These are phyloP conservation scores for Argentina anserina DNA, from an alignment of 306 rosid species.

Conservation along the genomic window DNA sequence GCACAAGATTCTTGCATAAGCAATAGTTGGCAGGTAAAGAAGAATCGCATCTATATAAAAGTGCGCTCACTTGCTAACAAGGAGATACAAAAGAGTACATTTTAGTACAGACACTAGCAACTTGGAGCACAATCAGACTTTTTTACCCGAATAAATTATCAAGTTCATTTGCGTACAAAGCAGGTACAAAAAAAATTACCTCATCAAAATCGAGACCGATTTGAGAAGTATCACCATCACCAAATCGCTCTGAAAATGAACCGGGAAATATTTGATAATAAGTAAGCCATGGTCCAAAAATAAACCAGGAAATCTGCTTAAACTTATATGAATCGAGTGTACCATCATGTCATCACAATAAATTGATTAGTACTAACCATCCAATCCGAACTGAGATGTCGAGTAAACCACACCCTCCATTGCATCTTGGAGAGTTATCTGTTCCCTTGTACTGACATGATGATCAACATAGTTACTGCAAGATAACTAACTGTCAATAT, in stretches of 20 bases:
- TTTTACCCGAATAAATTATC: not conserved
- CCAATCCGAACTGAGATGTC: constrained; percentile 96
- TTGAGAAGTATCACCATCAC: constrained; percentile 98
- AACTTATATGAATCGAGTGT: not conserved
- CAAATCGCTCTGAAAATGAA: constrained; percentile 78
- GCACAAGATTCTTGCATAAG: not conserved
- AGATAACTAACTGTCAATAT: constrained; percentile 31
- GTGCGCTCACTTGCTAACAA: not conserved
- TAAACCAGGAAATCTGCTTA: too few species aligned
- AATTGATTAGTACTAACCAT: constrained; percentile 56
- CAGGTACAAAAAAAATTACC: constrained; percentile 43
- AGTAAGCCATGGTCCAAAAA: not conserved
- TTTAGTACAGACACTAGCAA: not conserved
- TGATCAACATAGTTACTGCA: constrained; percentile 96
- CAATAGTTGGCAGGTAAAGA: not conserved
- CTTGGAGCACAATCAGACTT: not conserved
- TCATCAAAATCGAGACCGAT: constrained; percentile 97
- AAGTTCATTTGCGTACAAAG: not conserved
- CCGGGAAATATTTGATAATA: constrained; percentile 24
- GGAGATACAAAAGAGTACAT: not conserved
- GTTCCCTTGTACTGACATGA: constrained; percentile 90
- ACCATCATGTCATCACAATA: constrained; percentile 9
- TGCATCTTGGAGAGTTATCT: constrained; percentile 93
- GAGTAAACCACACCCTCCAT: constrained; percentile 93
- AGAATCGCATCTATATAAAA: not conserved